These are phyloP conservation scores for Hibiscus trionum DNA, from an alignment of 345 rosid species.

Conservation along the genomic window DNA sequence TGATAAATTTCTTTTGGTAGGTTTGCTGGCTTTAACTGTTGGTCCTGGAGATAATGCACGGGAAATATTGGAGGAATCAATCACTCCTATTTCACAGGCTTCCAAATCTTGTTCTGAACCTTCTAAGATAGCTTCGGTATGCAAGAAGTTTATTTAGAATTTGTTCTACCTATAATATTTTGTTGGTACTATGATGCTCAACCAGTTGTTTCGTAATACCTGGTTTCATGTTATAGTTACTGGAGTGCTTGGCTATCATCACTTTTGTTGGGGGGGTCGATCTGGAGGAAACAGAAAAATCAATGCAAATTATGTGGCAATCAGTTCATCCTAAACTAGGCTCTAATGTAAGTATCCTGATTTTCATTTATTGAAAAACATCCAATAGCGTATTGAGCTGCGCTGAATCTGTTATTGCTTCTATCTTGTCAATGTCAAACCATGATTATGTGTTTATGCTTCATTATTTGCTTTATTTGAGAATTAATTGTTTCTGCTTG, in stretches of 20 bases:
- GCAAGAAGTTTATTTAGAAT: background rate
- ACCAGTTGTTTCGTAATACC: background rate
- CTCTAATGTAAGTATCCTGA: slow-evolving; percentile 53
- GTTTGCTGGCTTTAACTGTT: slow-evolving; percentile 75
- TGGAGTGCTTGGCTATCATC: slow-evolving; percentile 75
- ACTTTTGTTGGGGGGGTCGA: slow-evolving; percentile 71
- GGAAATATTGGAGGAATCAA: slow-evolving; percentile 60
- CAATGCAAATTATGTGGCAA: slow-evolving; percentile 92
- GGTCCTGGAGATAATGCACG: slow-evolving; percentile 57
- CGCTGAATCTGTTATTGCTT: background rate
- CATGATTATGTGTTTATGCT: background rate
- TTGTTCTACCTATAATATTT: background rate
- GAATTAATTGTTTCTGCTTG: background rate
- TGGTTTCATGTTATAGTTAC: slow-evolving; percentile 30
- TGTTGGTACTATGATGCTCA: background rate
- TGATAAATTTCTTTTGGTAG: slow-evolving; percentile 26
- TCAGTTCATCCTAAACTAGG: slow-evolving; percentile 72
- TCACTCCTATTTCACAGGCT: slow-evolving; percentile 53
- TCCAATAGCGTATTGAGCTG: background rate
- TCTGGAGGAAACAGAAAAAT: slow-evolving; percentile 62
- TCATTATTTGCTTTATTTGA: background rate
- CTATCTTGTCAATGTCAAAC: too few species aligned
- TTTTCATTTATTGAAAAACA: background rate
- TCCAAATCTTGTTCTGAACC: slow-evolving; percentile 59
- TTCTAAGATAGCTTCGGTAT: slow-evolving; percentile 45